Percentiles rank a stretch among this genome's conserved stretches.
Conservation (phyloP, 2,329 filamentous ascomycete genomes). For the Fusarium staphyleae region DNA sequence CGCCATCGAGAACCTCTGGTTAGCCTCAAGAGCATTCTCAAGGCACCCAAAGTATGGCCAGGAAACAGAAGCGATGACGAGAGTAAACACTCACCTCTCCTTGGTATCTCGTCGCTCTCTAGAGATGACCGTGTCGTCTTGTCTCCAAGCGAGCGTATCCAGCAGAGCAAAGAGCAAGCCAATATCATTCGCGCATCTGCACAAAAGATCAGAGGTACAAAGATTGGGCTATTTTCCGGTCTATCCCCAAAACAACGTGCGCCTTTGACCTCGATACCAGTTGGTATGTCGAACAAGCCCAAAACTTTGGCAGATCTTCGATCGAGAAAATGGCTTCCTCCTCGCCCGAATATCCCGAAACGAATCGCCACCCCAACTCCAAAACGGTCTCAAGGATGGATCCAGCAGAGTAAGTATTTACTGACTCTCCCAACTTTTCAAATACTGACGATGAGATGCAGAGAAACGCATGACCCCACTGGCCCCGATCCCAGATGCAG, state of each 20-base stretch:
- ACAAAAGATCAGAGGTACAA: not conserved
- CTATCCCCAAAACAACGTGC: not conserved
- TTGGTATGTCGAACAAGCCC: not conserved
- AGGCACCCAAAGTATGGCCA: conserved; percentile 2
- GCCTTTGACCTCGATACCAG: not conserved
- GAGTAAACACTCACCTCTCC: not conserved
- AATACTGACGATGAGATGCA: conserved; percentile 17
- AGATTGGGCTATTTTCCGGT: conserved; percentile 1
- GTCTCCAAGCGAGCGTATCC: conserved; percentile 27
- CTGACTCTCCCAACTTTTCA: too few relatives aligned
- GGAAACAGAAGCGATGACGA: not conserved
- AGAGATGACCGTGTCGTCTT: conserved; percentile 5
- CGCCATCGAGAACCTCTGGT: conserved; percentile 28
- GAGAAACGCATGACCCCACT: conserved; percentile 16
- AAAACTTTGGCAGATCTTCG: conserved; percentile 1
- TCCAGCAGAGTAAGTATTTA: conserved; percentile 25
- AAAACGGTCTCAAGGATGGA: conserved; percentile 13
- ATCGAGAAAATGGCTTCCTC: conserved; percentile 8
- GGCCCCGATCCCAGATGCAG: not conserved
- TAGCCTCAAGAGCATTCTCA: conserved; percentile 36
- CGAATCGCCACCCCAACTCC: conserved; percentile 1
- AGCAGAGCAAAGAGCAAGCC: conserved; percentile 23
- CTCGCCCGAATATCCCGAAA: not conserved
- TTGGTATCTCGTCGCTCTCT: conserved; percentile 9
- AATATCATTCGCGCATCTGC: conserved; percentile 11